Conservation (phyloP, 345 rosid species). For the Turritis glabra region DNA sequence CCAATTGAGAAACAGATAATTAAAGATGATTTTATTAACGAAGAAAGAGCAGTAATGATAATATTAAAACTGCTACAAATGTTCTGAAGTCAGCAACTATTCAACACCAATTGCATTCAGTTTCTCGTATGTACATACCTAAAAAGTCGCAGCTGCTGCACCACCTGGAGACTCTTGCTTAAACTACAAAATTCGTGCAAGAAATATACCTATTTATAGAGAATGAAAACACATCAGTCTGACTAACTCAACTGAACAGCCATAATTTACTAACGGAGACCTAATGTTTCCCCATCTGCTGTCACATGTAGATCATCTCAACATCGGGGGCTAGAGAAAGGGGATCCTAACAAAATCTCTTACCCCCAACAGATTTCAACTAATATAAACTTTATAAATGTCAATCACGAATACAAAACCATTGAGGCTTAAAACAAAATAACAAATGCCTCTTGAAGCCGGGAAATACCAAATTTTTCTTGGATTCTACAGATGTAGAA, state of each 20-base stretch:
- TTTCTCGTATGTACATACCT: constrained; percentile 52
- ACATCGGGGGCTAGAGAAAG: not conserved
- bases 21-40: not conserved
- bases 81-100: not conserved
- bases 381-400: not conserved
- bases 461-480: constrained; percentile 83
- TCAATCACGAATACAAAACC: constrained; percentile 22
- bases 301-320: constrained; percentile 17
- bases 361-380: constrained; percentile 11
- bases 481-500: constrained; percentile 63
- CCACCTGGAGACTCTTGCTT: constrained; percentile 95
- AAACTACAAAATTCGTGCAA: constrained; percentile 94
- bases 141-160: constrained; percentile 92
- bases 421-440: constrained; percentile 4
- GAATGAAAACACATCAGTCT: constrained; percentile 29
- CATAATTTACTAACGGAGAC: not conserved
- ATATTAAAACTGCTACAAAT: not conserved
- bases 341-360: constrained; percentile 1
- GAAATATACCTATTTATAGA: constrained; percentile 70
- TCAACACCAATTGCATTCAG: not conserved
- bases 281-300: constrained; percentile 17
- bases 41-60: not conserved
- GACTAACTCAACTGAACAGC: constrained; percentile 11
- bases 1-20: constrained; percentile 2
- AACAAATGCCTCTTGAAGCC: constrained; percentile 24